These are phyloP conservation scores for Pichia occidentalis DNA, from an alignment of 805 yeast species.

Conservation along the genomic window DNA sequence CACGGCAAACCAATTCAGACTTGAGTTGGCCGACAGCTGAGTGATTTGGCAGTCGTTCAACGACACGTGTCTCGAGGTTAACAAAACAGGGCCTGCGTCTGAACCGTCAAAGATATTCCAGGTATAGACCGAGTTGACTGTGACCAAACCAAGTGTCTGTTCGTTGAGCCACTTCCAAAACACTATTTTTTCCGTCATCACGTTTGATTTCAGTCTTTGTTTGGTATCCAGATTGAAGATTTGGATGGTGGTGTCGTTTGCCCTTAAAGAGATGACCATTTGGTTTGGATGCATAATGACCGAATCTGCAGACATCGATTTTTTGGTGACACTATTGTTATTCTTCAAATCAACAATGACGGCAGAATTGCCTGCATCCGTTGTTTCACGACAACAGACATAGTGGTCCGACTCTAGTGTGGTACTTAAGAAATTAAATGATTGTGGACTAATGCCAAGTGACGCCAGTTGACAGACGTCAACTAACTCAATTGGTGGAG, in stretches of 20 bases:
- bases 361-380: slow-evolving; percentile 71
- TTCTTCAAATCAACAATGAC: slow-evolving; percentile 84
- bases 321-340: slow-evolving; percentile 74
- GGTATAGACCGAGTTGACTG: slow-evolving; percentile 64
- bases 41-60: slow-evolving; percentile 81
- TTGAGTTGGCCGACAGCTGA: slow-evolving; percentile 76
- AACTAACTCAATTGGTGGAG: slow-evolving; percentile 91
- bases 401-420: slow-evolving; percentile 91
- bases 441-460: slow-evolving; percentile 76
- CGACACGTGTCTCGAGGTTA: slow-evolving; percentile 79
- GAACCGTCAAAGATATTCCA: slow-evolving; percentile 84
- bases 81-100: slow-evolving; percentile 69
- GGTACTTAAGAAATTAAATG: slow-evolving; percentile 87
- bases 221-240: slow-evolving; percentile 84
- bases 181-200: slow-evolving; percentile 80
- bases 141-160: slow-evolving; percentile 72
- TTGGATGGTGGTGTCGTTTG: slow-evolving; percentile 93
- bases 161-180: slow-evolving; percentile 92
- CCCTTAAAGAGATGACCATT: slow-evolving; percentile 86
- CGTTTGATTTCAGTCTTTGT: slow-evolving; percentile 82
- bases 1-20: slow-evolving; percentile 86
- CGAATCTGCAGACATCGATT: slow-evolving; percentile 94
- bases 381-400: slow-evolving; percentile 70
- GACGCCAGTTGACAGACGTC: slow-evolving; percentile 86
- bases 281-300: slow-evolving; percentile 94